Evolutionary conservation across 148 eudicot genomes (phyloP), one percentile per base, ranked within the genome.

Genomic region (Fagopyrum homotropicum): DNA sequence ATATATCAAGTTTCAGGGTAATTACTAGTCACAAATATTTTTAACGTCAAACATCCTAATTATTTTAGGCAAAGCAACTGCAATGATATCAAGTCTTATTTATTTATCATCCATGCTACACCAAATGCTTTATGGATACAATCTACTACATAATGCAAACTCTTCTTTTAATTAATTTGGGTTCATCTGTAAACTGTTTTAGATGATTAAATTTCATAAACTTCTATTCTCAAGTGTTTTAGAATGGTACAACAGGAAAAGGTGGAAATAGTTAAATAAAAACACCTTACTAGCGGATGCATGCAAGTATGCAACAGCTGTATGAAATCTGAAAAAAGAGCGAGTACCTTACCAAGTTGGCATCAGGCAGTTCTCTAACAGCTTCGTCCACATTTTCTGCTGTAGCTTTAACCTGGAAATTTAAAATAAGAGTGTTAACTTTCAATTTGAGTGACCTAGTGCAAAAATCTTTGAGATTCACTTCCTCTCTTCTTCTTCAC

Each of bases 361-460:
- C 97, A 87, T 95, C 99, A 78, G 97, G 99, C 79, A 95, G 99
- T 85, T 95, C 99, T 79, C 97, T 89, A 82, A 92, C 99, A 75
- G 99, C 99, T 80, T 89, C 99, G 81, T 95, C 81, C 63, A 95
- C 96, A 84, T 95, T 90, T 84, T 88, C 93, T 60, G 99, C 99
- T 5, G 99, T 95, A 77, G 97, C 94, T 85, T 92, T 95, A 70
- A 95, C 99, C 99, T 95, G 81, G 55, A 55, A 78, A 22, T 59
- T 72, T 30, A 57, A 59, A 17, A 72, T 72, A 49, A 45, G 52
- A 72, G 55, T 1, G 47, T 5, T 17, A 72, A 45, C n/a, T 49
- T 72, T 72, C 35, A 45, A 47, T 45, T 45, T 49, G 29, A 69
- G 50, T 69, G 73, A 69, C 10, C 68, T 19, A 60, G 40, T 26